Conservation (phyloP, 306 rosid species). For the Cyclanthera cordifolia region DNA sequence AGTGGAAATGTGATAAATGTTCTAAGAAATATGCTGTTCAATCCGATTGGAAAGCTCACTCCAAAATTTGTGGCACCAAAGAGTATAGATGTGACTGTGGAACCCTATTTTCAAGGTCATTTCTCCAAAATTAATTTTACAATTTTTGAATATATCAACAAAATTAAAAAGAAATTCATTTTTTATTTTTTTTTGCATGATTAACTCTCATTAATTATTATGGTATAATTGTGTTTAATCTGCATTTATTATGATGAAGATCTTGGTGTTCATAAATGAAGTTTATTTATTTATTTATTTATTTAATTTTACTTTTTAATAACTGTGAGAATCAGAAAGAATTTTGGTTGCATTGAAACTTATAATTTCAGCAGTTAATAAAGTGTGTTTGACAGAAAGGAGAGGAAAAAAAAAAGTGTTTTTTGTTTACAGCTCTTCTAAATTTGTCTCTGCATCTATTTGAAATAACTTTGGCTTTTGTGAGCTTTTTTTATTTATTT, state of each 20-base stretch:
- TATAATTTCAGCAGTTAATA: background rate
- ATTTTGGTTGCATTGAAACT: background rate
- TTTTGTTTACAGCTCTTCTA: slow-evolving; percentile 11
- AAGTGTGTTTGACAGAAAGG: background rate
- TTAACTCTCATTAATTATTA: background rate
- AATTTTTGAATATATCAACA: no score
- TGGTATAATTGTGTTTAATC: background rate
- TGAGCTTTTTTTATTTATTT: no score
- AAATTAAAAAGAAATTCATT: no score
- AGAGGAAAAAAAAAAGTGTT: no score
- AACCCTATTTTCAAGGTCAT: slow-evolving; percentile 19
- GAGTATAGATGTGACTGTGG: slow-evolving; percentile 24
- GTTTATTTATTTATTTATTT: no score
- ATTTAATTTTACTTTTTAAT: no score
- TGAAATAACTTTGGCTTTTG: background rate
- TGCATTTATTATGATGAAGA: background rate
- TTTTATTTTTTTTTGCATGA: no score
- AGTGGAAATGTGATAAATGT: slow-evolving; percentile 22
- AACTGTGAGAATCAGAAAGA: background rate
- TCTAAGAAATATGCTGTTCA: slow-evolving; percentile 24
- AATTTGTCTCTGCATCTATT: background rate
- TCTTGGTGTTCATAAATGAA: background rate
- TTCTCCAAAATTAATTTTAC: no score
- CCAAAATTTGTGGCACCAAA: slow-evolving; percentile 19
- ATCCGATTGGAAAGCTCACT: slow-evolving; percentile 24